Evolutionary conservation across 108 stramenopile genomes (phyloP).

Genomic region (Skeletonema potamos): DNA sequence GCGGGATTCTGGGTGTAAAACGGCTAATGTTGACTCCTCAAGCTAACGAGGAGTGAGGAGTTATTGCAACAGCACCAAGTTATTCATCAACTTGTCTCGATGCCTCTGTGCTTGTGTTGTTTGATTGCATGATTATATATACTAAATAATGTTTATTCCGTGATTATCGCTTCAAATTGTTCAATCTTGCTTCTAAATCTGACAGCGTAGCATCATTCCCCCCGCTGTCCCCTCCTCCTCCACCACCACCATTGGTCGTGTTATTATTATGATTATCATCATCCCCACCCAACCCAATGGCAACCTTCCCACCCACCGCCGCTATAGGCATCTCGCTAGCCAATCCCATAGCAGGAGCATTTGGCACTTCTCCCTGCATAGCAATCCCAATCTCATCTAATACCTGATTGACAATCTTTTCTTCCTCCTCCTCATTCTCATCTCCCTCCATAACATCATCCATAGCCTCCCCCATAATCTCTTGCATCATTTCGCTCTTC

Average conservation of each 20-base stretch:
- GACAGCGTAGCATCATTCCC: slow-evolving; percentile 68
- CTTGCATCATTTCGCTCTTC: slow-evolving; percentile 94
- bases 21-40: too few relatives aligned
- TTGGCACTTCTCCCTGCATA: slow-evolving; percentile 77
- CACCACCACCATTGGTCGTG: slow-evolving; percentile 15
- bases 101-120: not conserved
- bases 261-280: not conserved
- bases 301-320: slow-evolving; percentile 28
- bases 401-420: slow-evolving; percentile 84
- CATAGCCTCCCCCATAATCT: slow-evolving; percentile 94
- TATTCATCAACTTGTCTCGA: too few relatives aligned
- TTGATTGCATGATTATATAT: too few relatives aligned
- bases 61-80: too few relatives aligned
- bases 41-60: too few relatives aligned
- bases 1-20: not conserved
- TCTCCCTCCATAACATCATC: slow-evolving; percentile 93
- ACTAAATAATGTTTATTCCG: not conserved
- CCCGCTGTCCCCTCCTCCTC: slow-evolving; percentile 39
- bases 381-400: slow-evolving; percentile 90
- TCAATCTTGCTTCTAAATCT: slow-evolving; percentile 85
- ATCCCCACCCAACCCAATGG: slow-evolving; percentile 11
- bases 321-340: slow-evolving; percentile 23
- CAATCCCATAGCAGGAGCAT: slow-evolving; percentile 60
- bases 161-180: slow-evolving; percentile 82
- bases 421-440: slow-evolving; percentile 92